A percentile compares a stretch with the other conserved stretches of the same genome.
phyloP scores from a whole-genome alignment of 805 yeast species.

The Nakazawaea ernobii region DNA sequence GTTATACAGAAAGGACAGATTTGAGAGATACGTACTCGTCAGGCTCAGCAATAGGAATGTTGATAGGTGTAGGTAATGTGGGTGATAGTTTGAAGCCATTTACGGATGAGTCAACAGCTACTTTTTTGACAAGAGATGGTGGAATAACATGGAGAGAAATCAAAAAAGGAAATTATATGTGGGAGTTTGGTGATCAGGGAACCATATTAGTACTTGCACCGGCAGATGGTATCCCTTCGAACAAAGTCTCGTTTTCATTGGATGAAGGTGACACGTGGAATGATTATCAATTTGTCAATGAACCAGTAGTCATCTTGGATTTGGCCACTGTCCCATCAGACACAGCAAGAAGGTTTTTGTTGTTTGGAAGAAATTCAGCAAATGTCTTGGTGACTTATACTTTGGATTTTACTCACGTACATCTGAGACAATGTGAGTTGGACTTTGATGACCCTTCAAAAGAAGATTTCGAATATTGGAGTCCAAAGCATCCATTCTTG shows the following conservation, averaged over 20 bases:
- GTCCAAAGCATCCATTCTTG: constrained; percentile 51
- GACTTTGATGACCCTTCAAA: constrained; percentile 34
- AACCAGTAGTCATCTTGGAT: constrained; percentile 54
- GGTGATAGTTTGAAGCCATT: constrained; percentile 49
- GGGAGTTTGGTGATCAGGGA: constrained; percentile 98
- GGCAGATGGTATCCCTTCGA: constrained; percentile 50
- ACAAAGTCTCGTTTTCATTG: constrained; percentile 55
- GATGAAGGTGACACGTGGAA: constrained; percentile 81
- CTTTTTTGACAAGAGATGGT: constrained; percentile 84
- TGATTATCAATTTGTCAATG: constrained; percentile 55
- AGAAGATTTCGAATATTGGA: constrained; percentile 61
- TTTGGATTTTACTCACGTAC: constrained; percentile 51
- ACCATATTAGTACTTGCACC: constrained; percentile 68
- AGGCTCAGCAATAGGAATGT: constrained; percentile 80
- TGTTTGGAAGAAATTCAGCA: constrained; percentile 47
- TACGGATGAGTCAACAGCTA: constrained; percentile 44
- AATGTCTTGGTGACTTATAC: constrained; percentile 30
- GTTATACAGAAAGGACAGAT: constrained; percentile 83
- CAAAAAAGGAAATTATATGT: constrained; percentile 66
- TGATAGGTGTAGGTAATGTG: constrained; percentile 92
- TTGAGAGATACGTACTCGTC: constrained; percentile 83
- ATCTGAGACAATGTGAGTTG: constrained; percentile 49
- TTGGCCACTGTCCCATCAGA: constrained; percentile 89
- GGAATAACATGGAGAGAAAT: constrained; percentile 86
- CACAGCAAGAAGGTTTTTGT: constrained; percentile 71